These are phyloP conservation scores for Lecanicillium sp. DNA, from an alignment of 2,329 filamentous ascomycete species.

Conservation along the genomic window DNA sequence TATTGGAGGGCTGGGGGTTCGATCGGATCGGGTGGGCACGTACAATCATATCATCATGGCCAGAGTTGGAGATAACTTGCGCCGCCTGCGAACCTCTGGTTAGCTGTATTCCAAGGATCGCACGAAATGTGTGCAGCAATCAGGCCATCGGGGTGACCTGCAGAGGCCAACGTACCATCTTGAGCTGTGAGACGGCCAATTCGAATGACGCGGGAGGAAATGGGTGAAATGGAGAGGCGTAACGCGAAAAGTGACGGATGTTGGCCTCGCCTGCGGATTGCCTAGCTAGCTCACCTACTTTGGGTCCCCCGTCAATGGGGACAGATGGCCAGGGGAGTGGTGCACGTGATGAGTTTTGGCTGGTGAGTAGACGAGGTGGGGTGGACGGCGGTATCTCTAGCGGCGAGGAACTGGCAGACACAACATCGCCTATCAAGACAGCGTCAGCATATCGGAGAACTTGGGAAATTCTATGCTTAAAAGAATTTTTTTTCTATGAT, in stretches of 20 bases:
- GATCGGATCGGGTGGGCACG: slow-evolving; percentile 29
- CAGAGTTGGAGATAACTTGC: slow-evolving; percentile 37
- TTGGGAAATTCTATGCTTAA: too few species aligned
- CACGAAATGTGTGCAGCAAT: too few species aligned
- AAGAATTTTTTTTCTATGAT: too few species aligned
- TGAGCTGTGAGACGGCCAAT: slow-evolving; percentile 1
- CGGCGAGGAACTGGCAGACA: too few species aligned
- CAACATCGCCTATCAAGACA: too few species aligned
- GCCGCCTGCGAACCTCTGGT: slow-evolving; percentile 23
- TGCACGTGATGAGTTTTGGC: slow-evolving; percentile 8
- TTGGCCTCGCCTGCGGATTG: not conserved
- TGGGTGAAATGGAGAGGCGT: not conserved
- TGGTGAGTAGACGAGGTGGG: too few species aligned
- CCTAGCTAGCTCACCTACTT: slow-evolving; percentile 1
- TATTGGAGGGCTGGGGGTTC: not conserved
- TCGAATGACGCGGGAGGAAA: not conserved
- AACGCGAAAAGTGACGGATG: not conserved
- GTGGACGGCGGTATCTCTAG: too few species aligned
- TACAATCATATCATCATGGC: slow-evolving; percentile 99
- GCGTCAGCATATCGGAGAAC: too few species aligned
- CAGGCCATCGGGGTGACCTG: too few species aligned
- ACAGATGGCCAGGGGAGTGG: slow-evolving; percentile 7
- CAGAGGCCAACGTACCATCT: slow-evolving; percentile 9
- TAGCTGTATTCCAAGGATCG: not conserved
- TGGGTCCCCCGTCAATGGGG: slow-evolving; percentile 4